A percentile compares a stretch with the other conserved stretches of the same genome.
Conservation (phyloP, 169 alveolate genomes). For the Cryptosporidium parvum region DNA sequence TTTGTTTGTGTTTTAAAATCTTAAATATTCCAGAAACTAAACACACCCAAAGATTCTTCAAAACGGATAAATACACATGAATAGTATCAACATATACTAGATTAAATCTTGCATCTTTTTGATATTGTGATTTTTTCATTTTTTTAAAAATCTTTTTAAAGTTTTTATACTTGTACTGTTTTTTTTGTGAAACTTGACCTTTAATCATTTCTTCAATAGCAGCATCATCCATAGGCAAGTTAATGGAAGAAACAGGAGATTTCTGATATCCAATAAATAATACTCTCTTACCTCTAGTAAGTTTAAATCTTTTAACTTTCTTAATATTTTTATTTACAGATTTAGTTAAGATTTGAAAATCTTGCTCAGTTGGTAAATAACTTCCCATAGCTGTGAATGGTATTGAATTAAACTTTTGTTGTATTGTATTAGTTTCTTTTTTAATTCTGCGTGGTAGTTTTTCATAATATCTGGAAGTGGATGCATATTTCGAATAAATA, state of each 20-base stretch:
- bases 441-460: conserved; percentile 59
- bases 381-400: conserved; percentile 75
- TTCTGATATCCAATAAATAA: conserved; percentile 55
- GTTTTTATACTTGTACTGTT: conserved; percentile 32
- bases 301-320: conserved; percentile 19
- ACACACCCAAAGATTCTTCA: conserved; percentile 73
- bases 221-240: conserved; percentile 53
- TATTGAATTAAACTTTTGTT: conserved; percentile 45
- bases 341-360: conserved; percentile 21
- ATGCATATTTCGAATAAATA: conserved; percentile 43
- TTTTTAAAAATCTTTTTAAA: conserved; percentile 44
- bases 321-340: conserved; percentile 29
- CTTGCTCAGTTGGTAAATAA: conserved; percentile 62
- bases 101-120: conserved; percentile 40
- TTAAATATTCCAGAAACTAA: conserved; percentile 56
- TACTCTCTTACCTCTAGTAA: conserved; percentile 60
- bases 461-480: conserved; percentile 54
- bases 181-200: conserved; percentile 54
- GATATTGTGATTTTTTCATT: conserved; percentile 64
- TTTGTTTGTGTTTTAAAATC: conserved; percentile 52
- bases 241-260: conserved; percentile 30
- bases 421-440: conserved; percentile 53
- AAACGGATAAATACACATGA: conserved; percentile 22
- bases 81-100: conserved; percentile 29
- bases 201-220: conserved; percentile 41